Base-by-base conservation (phyloP, 78 protist genomes). In the Dictyostelium purpureum region DNA sequence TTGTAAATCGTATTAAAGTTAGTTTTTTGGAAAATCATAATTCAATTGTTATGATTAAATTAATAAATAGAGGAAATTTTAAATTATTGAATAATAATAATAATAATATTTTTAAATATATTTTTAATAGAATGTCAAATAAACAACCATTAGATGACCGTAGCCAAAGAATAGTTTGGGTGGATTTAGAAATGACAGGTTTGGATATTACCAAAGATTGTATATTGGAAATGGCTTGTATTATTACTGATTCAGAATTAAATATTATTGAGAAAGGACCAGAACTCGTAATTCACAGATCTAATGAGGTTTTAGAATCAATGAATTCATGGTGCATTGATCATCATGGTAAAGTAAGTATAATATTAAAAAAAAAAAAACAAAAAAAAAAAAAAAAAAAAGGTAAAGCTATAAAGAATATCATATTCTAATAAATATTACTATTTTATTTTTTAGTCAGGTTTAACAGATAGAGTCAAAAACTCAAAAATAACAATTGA, bases 131-230 rank as follows among this genome's bases (percentile, higher is more conserved):
- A n/a, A n/a, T n/a, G n/a, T n/a, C n/a, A n/a, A n/a, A n/a, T n/a
- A n/a, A n/a, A n/a, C n/a, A n/a, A n/a, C n/a, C n/a, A n/a, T n/a
- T 57, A 6, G 26, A 57, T 1, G 67, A 57, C n/a, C 47, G 63
- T 77, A 6, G n/a, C 38, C 18, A 75, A 16, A 56, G 88, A 40
- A 31, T 91, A 12, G 35, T 91, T n/a, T 91, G 95, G 95, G 95
- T 91, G 5, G 95, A 91, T 31, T 71, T 91, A 21, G 95, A 91
- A 47, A 91, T 91, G 95, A 91, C 89, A 51, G 95, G 95, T 24
- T 47, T 91, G 10, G 95, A 91, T 38, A 43, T 80, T n/a, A 33
- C 16, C 4, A 91, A 71, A 54, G 81, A 91, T 77, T 42, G 11
- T 14, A 91, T 91, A 9, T 61, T 91, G 31, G 95, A 91, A 35